Evolutionary conservation across 495 filamentous ascomycete species (phyloP).

Genomic region (Chaetomidium leptoderma): DNA sequence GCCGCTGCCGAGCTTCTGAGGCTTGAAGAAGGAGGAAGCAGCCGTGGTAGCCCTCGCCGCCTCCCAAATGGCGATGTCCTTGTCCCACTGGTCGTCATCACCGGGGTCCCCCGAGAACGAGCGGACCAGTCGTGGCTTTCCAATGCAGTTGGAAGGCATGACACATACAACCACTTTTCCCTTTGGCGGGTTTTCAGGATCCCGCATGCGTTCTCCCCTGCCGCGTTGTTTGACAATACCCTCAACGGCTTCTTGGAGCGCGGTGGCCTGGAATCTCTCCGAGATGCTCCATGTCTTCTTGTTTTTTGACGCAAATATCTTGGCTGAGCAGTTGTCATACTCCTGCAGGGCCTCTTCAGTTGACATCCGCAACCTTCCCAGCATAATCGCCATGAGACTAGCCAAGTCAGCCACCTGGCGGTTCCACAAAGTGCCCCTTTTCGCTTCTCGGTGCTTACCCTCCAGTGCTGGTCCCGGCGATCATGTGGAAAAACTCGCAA

Average conservation of each 20-base stretch:
- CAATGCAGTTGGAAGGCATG: conserved; percentile 10
- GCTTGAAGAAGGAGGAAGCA: conserved; percentile 28
- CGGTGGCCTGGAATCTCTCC: conserved; percentile 11
- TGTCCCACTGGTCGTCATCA: conserved; percentile 10
- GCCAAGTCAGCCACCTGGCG: background rate
- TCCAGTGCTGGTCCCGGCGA: conserved; percentile 40
- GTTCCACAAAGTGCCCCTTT: too few species aligned
- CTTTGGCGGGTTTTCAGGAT: conserved; percentile 6
- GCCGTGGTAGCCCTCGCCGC: conserved; percentile 33
- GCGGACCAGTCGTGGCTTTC: background rate
- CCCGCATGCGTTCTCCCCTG: conserved; percentile 13
- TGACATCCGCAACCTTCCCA: conserved; percentile 35
- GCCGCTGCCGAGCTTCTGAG: conserved; percentile 16
- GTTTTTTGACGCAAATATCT: conserved; percentile 28
- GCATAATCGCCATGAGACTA: conserved; percentile 36
- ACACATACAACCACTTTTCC: conserved; percentile 21
- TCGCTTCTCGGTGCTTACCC: conserved; percentile 31
- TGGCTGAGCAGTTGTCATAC: conserved; percentile 26
- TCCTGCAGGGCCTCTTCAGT: conserved; percentile 28
- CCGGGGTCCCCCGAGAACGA: background rate
- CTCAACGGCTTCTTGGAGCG: conserved; percentile 15
- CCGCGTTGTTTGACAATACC: conserved; percentile 10
- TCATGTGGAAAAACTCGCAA: conserved; percentile 39
- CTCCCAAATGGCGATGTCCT: conserved; percentile 25
- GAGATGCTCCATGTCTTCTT: conserved; percentile 19